Percentiles rank a stretch among this genome's conserved stretches.
Conservation (phyloP, 257 asterid genomes). For the Nicotiana otophora region DNA sequence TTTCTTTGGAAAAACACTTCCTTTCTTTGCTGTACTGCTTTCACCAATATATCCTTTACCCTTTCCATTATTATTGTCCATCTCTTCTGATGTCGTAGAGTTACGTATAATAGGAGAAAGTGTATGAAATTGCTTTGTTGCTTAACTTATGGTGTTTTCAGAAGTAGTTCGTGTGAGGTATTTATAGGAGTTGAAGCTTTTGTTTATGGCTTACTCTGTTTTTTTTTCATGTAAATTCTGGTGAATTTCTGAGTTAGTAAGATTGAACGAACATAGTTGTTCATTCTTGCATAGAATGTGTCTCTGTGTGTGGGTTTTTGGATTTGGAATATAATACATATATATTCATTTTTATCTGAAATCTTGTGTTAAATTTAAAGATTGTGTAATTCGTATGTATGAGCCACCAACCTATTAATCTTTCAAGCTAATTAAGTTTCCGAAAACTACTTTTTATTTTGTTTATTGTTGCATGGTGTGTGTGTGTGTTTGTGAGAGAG, state of each 20-base stretch:
- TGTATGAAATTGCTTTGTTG: background rate
- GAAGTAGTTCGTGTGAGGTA: background rate
- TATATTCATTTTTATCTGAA: background rate
- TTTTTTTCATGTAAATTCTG: background rate
- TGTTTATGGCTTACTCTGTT: no score
- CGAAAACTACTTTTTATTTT: background rate
- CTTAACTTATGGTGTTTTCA: background rate
- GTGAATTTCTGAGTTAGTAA: background rate
- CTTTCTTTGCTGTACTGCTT: background rate
- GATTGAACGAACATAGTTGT: background rate
- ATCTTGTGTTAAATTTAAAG: background rate
- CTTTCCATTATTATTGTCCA: background rate
- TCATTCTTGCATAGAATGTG: background rate
- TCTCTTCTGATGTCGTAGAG: background rate
- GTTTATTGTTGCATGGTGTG: background rate
- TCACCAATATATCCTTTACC: background rate
- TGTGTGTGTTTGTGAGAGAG: no score
- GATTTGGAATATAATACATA: no score
- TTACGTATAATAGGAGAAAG: background rate
- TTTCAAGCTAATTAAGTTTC: background rate
- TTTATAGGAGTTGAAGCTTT: background rate
- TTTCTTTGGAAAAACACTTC: background rate
- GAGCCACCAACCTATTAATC: background rate
- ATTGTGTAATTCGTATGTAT: background rate
- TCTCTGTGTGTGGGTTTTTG: background rate